phyloP scores from a whole-genome alignment of 192 early-diverging fungal genomes.

The Rhizophagus clarus region DNA sequence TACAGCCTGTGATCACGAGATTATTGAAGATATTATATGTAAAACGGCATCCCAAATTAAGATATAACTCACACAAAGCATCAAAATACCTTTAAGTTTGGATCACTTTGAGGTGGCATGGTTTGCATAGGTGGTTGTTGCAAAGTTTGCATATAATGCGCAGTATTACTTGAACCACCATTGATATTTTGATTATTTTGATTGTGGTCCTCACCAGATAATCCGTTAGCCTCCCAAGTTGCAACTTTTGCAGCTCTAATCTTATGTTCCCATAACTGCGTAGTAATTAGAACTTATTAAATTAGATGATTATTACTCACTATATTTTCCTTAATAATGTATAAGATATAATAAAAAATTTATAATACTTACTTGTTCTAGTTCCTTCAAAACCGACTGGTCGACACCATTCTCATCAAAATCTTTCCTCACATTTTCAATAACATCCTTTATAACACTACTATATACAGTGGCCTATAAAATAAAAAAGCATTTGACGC shows the following conservation, averaged over 20 bases:
- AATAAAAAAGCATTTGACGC: not conserved
- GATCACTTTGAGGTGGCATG: not conserved
- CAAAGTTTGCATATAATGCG: not conserved
- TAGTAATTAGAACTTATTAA: not conserved
- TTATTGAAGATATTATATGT: not conserved
- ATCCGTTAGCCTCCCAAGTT: not conserved
- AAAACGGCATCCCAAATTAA: too few species aligned
- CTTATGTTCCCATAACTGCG: conserved; percentile 20
- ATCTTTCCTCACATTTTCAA: conserved; percentile 78
- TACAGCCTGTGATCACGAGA: not conserved
- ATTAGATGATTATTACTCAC: not conserved
- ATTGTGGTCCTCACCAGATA: not conserved
- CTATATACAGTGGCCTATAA: conserved; percentile 68
- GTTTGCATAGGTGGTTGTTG: too few species aligned
- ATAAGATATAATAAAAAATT: not conserved
- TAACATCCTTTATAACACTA: conserved; percentile 93
- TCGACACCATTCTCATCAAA: conserved; percentile 93
- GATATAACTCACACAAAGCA: not conserved
- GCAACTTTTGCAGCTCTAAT: not conserved
- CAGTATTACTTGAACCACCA: not conserved
- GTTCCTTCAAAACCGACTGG: conserved; percentile 80
- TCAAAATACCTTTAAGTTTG: not conserved
- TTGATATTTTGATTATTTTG: not conserved
- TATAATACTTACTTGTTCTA: conserved; percentile 64
- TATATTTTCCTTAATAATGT: not conserved